These are phyloP conservation scores for Plantago ovata DNA, from an alignment of 257 asterid species.

Conservation along the genomic window DNA sequence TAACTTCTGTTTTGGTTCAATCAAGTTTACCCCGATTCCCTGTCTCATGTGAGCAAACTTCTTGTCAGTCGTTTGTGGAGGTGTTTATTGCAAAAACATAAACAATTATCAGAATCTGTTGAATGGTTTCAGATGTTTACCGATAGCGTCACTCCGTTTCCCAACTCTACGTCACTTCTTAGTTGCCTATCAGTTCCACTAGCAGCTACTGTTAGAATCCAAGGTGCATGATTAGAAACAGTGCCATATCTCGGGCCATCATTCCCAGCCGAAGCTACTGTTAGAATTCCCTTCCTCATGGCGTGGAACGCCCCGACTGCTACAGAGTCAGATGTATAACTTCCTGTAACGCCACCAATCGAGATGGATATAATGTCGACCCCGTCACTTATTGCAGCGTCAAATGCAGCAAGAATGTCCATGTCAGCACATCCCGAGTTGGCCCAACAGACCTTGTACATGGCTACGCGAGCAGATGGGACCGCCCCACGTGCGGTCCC, in stretches of 20 bases:
- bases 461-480: conserved; percentile 84
- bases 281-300: conserved; percentile 68
- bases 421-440: conserved; percentile 65
- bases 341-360: conserved; percentile 57
- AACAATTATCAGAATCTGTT: neutral
- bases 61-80: neutral
- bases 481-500: conserved; percentile 95
- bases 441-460: conserved; percentile 87
- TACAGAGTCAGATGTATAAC: conserved; percentile 61
- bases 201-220: conserved; percentile 91
- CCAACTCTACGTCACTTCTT: conserved; percentile 58
- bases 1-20: conserved; percentile 49
- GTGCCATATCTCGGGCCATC: conserved; percentile 55
- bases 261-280: conserved; percentile 87
- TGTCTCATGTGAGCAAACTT: conserved; percentile 21
- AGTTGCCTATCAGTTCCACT: conserved; percentile 69
- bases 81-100: neutral
- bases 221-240: conserved; percentile 77
- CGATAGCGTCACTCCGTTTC: conserved; percentile 54
- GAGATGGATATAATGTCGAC: conserved; percentile 86
- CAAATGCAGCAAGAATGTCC: conserved; percentile 92
- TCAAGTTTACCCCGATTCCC: conserved; percentile 75
- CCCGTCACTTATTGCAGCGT: conserved; percentile 81
- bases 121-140: conserved; percentile 33
- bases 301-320: conserved; percentile 80